Percentiles rank a stretch among this genome's conserved stretches.
Conservation (phyloP, 2,329 filamentous ascomycete species). For the Ceratocystis destructans region DNA sequence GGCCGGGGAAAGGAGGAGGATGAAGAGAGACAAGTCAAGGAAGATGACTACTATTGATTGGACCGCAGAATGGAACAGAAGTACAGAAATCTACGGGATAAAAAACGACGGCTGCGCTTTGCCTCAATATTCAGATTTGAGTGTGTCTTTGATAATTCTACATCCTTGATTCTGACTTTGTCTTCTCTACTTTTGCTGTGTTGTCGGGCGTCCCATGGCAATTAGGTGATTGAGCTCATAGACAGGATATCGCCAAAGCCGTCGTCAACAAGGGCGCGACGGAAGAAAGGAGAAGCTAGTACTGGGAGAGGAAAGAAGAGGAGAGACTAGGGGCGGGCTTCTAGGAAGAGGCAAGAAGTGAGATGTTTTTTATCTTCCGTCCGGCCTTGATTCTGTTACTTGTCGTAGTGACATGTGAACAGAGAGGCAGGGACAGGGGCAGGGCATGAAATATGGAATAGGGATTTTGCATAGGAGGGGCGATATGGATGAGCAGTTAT, state of each 20-base stretch:
- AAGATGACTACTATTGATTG: background rate
- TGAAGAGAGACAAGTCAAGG: background rate
- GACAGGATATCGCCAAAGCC: background rate
- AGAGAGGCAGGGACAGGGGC: background rate
- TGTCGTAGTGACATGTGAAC: slow-evolving; percentile 1
- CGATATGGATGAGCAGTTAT: background rate
- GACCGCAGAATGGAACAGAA: background rate
- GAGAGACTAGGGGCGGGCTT: background rate
- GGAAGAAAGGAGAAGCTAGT: background rate
- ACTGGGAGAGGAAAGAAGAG: background rate
- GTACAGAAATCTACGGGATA: background rate
- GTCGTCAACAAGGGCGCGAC: background rate
- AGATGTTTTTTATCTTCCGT: background rate
- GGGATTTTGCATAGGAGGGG: background rate
- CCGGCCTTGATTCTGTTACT: background rate
- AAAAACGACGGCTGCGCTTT: background rate
- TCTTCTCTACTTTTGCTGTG: background rate
- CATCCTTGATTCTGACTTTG: background rate
- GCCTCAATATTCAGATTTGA: background rate
- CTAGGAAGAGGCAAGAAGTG: background rate
- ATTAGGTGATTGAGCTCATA: background rate
- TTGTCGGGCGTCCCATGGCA: background rate
- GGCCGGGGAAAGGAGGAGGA: background rate
- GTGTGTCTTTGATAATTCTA: background rate
- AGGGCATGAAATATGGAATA: background rate